Conservation (phyloP, 1,284 basidiomycete genomes). For the Sphaerobolus stellatus region DNA sequence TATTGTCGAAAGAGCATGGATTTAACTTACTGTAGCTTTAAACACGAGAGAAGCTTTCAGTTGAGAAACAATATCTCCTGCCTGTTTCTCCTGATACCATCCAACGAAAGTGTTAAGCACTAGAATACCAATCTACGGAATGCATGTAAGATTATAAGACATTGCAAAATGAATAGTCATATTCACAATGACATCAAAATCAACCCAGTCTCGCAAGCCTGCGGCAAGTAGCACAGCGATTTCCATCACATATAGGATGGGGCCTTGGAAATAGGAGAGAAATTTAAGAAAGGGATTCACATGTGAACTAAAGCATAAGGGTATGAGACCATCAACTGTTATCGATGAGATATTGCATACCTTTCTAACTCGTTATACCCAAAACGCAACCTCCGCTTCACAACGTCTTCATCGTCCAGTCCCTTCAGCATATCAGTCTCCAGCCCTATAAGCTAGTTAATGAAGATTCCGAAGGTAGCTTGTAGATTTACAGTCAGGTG, state of each 20-base stretch:
- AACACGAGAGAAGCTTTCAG: conserved; percentile 56
- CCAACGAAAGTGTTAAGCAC: conserved; percentile 49
- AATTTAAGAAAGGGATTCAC: conserved; percentile 51
- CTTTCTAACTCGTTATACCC: conserved; percentile 52
- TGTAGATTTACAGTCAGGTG: no score
- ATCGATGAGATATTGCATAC: conserved; percentile 13
- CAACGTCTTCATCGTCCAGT: conserved; percentile 39
- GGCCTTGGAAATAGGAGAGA: conserved; percentile 45
- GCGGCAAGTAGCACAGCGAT: conserved; percentile 52
- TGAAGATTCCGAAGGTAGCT: no score
- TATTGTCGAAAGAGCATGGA: no score
- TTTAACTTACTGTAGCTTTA: conserved; percentile 30
- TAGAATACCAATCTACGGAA: conserved; percentile 36
- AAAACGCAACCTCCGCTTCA: conserved; percentile 27
- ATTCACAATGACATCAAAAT: conserved; percentile 51
- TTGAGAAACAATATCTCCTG: conserved; percentile 50
- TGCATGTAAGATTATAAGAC: background rate
- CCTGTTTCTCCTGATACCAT: conserved; percentile 56
- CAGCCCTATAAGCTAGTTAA: conserved; percentile 45
- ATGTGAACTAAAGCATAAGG: conserved; percentile 29
- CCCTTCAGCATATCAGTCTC: conserved; percentile 46
- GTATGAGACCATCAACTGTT: conserved; percentile 18
- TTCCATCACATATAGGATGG: conserved; percentile 57
- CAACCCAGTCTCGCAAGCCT: conserved; percentile 53
- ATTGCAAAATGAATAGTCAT: conserved; percentile 8